Evolutionary conservation across 1,284 basidiomycete genomes (phyloP).

Genomic region (Ustilago trichophora): DNA sequence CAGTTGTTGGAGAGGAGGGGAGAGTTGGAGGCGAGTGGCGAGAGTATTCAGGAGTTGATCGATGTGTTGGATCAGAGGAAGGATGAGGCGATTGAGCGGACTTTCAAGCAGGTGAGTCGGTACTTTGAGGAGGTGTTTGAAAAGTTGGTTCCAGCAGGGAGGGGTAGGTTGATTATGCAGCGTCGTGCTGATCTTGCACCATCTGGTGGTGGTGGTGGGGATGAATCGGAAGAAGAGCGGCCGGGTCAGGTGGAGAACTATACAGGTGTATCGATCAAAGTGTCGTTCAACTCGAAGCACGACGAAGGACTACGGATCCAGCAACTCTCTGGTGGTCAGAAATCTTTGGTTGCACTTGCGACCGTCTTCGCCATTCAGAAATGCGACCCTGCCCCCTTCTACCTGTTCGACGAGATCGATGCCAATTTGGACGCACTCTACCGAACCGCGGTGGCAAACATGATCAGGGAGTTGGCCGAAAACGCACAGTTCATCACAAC

Average conservation of each 20-base stretch:
- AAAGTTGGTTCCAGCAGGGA: conserved; percentile 92
- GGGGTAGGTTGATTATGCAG: conserved; percentile 90
- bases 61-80: conserved; percentile 94
- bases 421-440: conserved; percentile 98
- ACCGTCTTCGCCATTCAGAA: conserved; percentile 99
- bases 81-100: conserved; percentile 96
- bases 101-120: conserved; percentile 95
- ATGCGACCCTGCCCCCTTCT: conserved; percentile 98
- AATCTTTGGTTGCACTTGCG: conserved; percentile 93
- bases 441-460: conserved; percentile 92
- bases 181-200: conserved; percentile 82
- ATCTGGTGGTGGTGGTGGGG: too few relatives aligned
- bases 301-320: conserved; percentile 96
- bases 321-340: conserved; percentile 96
- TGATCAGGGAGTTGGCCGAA: conserved; percentile 88
- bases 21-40: conserved; percentile 87
- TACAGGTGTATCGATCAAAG: conserved; percentile 95
- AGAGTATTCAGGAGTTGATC: conserved; percentile 93
- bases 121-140: conserved; percentile 98
- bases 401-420: conserved; percentile 99
- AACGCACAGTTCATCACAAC: conserved; percentile 98
- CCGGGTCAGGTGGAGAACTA: conserved; percentile 93
- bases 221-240: too few relatives aligned
- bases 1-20: conserved; percentile 84
- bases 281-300: conserved; percentile 97